Base-by-base conservation (phyloP, 768 basidiomycete genomes). In the Leccinellum albellum region DNA sequence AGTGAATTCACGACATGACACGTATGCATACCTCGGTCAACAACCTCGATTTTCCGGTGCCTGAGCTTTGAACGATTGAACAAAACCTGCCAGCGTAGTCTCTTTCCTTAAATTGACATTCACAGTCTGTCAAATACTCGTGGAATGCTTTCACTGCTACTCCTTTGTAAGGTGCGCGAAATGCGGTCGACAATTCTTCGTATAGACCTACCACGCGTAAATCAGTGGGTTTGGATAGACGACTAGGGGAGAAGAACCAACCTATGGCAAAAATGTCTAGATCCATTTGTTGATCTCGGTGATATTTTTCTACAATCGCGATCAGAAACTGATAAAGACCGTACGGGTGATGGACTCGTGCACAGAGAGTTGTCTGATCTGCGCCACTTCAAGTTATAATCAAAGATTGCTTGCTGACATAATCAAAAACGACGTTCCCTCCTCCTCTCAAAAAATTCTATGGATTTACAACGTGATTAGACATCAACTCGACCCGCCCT, bases 401-500 rank as follows among this genome's bases (percentile, higher is more conserved):
- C 29, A 12, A 31, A 31, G 3, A 10, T 31, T 12, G 8, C 5
- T 13, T 23, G 23, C 44, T 45, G 44, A 20, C 44, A 45, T 20
- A 45, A 45, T 23, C n/a, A n/a, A n/a, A n/a, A n/a, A n/a, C n/a
- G n/a, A n/a, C n/a, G n/a, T n/a, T n/a, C n/a, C n/a, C n/a, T n/a
- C n/a, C n/a, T n/a, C n/a, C n/a, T n/a, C n/a, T n/a, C n/a, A n/a
- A n/a, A n/a, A 44, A 21, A 21, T 44, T 46, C 45, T 46, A 46
- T 46, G 45, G 4, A 24, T 26, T 5, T 6, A 44, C 24, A 45
- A 13, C 9, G 4, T 13, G 42, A 44, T 17, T 37, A n/a, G 14
- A n/a, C 15, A 48, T 61, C 54, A 64, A 28, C 60, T 51, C 12
- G 64, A 5, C 17, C 59, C 57, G 21, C 64, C 49, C 57, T 66